Percentiles rank a stretch among this genome's conserved stretches.
Conservation (phyloP, 441 rosid species). For the Sinapis alba region DNA sequence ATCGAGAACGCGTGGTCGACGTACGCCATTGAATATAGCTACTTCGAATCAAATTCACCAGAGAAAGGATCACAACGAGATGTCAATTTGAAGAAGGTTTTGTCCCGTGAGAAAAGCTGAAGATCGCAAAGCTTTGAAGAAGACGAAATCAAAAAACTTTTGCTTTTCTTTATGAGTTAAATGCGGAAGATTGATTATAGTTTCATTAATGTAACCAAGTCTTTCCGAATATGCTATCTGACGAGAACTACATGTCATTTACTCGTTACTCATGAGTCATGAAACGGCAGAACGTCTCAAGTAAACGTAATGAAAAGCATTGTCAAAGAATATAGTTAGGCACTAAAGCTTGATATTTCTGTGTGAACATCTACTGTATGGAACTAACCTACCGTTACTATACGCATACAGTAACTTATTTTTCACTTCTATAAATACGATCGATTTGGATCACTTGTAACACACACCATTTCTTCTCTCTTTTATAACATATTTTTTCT, state of each 20-base stretch:
- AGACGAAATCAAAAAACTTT: constrained; percentile 26
- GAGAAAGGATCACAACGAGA: constrained; percentile 6
- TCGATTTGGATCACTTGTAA: too few relatives aligned
- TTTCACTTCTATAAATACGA: too few relatives aligned
- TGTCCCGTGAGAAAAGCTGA: constrained; percentile 13
- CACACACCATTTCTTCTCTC: too few relatives aligned
- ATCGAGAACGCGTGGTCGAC: constrained; percentile 94
- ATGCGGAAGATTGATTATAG: background rate
- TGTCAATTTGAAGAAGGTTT: background rate
- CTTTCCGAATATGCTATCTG: background rate
- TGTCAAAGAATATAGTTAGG: too few relatives aligned
- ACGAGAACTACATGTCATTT: constrained; percentile 17
- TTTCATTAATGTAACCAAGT: constrained; percentile 7
- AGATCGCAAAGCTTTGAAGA: constrained; percentile 20
- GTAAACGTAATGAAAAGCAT: too few relatives aligned
- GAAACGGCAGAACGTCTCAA: background rate
- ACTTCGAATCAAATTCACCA: background rate
- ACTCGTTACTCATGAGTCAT: background rate
- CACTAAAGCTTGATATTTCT: too few relatives aligned
- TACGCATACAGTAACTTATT: too few relatives aligned
- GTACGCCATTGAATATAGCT: constrained; percentile 59
- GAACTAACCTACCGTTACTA: too few relatives aligned
- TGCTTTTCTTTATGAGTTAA: constrained; percentile 14
- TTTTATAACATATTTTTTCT: too few relatives aligned
- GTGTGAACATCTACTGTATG: too few relatives aligned